Conservation (phyloP, 2,329 filamentous ascomycete genomes). For the Fusarium denticulatum region DNA sequence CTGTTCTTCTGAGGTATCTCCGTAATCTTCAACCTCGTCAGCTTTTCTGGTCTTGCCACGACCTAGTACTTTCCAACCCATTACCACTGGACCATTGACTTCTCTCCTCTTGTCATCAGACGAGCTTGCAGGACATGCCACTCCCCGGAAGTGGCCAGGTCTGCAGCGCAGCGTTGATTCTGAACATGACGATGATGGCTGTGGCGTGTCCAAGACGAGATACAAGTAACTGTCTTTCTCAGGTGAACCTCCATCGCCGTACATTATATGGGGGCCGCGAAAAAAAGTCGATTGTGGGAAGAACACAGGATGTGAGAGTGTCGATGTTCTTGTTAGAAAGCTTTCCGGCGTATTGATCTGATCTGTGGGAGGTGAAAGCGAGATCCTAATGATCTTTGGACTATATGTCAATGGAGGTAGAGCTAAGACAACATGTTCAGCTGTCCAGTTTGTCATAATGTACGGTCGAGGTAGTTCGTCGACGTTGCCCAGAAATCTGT, state of each 20-base stretch:
- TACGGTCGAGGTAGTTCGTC: not conserved
- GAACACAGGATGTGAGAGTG: not conserved
- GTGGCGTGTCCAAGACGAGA: not conserved
- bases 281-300: not conserved
- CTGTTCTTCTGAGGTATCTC: rapidly evolving
- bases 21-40: rapidly evolving
- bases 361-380: rapidly evolving
- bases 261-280: not conserved
- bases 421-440: not conserved
- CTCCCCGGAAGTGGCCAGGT: not conserved
- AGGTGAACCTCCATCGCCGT: not conserved
- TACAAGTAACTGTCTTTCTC: not conserved
- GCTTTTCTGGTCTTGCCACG: not conserved
- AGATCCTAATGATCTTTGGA: not conserved
- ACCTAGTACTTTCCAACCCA: not conserved
- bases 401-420: not conserved
- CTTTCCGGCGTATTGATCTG: rapidly evolving
- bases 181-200: not conserved
- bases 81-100: not conserved
- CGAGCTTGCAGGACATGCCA: not conserved
- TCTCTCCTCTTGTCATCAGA: not conserved
- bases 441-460: not conserved
- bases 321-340: not conserved
- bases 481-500: not conserved
- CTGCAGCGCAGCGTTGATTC: not conserved